phyloP scores from a whole-genome alignment of 139 green algal species.

The Closterium sp. region DNA sequence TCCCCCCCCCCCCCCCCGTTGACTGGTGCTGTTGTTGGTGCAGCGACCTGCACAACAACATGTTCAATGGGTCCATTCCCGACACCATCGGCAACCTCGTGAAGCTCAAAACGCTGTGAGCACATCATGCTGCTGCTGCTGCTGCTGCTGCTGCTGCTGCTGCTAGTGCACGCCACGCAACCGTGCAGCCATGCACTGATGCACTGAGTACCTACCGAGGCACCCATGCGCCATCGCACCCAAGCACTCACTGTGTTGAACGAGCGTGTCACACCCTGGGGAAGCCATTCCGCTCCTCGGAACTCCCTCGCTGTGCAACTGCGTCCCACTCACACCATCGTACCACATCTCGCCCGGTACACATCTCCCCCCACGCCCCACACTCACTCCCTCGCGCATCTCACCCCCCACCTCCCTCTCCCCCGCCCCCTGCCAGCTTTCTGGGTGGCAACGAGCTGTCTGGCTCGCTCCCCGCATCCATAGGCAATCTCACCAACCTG shows the following conservation, averaged over 20 bases:
- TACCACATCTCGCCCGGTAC: neutral
- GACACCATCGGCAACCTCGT: neutral
- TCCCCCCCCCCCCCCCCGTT: no score
- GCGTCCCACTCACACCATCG: no score
- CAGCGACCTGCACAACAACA: neutral
- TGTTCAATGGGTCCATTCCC: neutral
- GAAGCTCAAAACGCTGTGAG: neutral
- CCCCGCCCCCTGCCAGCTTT: neutral
- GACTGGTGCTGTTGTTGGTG: no score
- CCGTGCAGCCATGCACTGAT: neutral
- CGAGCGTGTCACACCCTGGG: no score
- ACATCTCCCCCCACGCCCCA: neutral
- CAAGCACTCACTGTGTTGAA: no score
- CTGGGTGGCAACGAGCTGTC: neutral
- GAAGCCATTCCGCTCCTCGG: no score
- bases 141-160: neutral
- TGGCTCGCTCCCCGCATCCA: neutral
- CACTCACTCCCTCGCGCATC: neutral
- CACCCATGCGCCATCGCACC: no score
- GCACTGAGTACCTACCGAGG: no score
- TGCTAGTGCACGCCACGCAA: no score
- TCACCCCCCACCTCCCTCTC: neutral
- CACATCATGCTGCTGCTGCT: neutral
- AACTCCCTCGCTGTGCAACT: no score
- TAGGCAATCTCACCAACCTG: neutral